Base-by-base conservation (phyloP, 768 basidiomycete species). In the Russula dissimulans region DNA sequence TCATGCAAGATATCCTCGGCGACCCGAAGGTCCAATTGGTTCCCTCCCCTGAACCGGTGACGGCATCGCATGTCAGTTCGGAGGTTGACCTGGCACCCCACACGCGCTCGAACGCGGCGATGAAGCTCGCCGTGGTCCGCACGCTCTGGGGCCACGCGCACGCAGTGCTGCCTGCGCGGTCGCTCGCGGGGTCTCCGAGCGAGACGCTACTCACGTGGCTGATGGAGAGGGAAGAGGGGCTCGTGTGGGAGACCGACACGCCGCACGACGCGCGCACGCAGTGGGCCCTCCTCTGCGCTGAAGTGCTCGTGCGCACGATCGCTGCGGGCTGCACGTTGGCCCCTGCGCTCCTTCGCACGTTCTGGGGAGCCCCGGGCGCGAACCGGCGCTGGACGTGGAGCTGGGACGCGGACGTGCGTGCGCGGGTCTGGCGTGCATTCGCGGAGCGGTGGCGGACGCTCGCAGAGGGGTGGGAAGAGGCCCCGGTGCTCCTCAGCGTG, bases 261-360 rank as follows among this genome's bases (percentile, higher is more conserved):
- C 71, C 74, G 2, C 74, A 79, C 41, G 71, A 76, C 34, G 78
- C 82, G 11, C 76, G 79, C 50, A 71, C 69, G 17, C 74, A 79
- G 42, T 91, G 89, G 89, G 78, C 81, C 2, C 71, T 67, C 15
- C 69, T 90, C 0, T 85, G 83, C 59, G 77, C 82, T 10, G 84
- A 86, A 54, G 75, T 79, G 7, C 61, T 81, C 34, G 70, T 76
- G 9, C 69, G 77, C 18, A 81, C 80, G 59, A 80, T 82, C 51
- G 64, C 70, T 3, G 74, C 71, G 74, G n/a, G 62, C 85, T 60
- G 71, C 74, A 54, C 74, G 69, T 49, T 46, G n/a, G n/a, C 56
- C 4, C 22, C 50, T 31, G 1, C 57, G 22, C 57, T 52, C 32
- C 88, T 89, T 57, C 65, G 71, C 70, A 26, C 56, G 61, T 61